phyloP scores from a whole-genome alignment of 1,284 basidiomycete species.

The Moesziomyces sp. region DNA sequence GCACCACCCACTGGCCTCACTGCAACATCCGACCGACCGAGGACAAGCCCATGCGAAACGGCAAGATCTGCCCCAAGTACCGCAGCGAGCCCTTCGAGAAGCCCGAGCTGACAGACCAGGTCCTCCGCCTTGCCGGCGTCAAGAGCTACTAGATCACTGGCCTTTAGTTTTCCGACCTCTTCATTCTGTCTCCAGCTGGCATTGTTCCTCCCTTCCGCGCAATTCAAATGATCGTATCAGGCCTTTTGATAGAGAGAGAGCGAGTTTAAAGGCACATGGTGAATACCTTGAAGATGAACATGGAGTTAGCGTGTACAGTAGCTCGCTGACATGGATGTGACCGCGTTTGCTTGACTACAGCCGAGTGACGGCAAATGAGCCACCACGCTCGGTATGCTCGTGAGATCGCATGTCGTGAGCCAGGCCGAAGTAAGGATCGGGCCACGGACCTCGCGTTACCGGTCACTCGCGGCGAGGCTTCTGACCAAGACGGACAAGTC shows the following conservation, averaged over 20 bases:
- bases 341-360: no score
- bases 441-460: no score
- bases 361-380: no score
- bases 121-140: conserved; percentile 13
- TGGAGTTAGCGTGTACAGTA: no score
- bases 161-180: neutral
- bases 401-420: no score
- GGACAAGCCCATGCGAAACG: conserved; percentile 9
- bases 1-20: conserved; percentile 24
- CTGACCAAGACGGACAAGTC: no score
- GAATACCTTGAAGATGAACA: neutral
- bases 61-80: conserved; percentile 20
- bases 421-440: no score
- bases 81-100: conserved; percentile 18
- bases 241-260: neutral
- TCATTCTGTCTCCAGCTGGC: neutral
- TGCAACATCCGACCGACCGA: conserved; percentile 20
- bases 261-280: neutral
- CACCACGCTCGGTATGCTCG: no score
- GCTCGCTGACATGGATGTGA: no score
- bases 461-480: no score
- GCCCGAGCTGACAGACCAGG: conserved; percentile 16
- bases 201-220: neutral
- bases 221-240: neutral
- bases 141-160: conserved; percentile 2